Conservation (phyloP, 768 basidiomycete species). For the Rhizopogon vesiculosus region DNA sequence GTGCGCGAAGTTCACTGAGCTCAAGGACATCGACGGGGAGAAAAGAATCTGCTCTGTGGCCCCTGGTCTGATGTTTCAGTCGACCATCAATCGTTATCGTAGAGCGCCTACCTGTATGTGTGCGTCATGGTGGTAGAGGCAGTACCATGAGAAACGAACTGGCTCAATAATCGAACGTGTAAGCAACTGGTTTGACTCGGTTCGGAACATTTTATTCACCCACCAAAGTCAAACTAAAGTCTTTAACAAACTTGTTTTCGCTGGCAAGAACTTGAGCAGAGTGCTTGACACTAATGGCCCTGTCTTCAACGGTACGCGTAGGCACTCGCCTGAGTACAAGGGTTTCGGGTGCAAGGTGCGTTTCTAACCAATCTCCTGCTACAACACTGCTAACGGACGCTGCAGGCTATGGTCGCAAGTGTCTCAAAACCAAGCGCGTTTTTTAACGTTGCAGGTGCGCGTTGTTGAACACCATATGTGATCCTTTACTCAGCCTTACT, state of each 20-base stretch:
- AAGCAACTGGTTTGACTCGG: slow-evolving; percentile 7
- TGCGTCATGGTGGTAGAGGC: slow-evolving; percentile 10
- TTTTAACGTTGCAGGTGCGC: slow-evolving; percentile 14
- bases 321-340: slow-evolving; percentile 21
- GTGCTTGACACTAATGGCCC: slow-evolving; percentile 8
- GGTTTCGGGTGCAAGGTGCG: slow-evolving; percentile 17
- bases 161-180: slow-evolving; percentile 5
- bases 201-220: slow-evolving; percentile 7
- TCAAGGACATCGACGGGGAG: slow-evolving; percentile 49
- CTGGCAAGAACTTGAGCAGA: not conserved
- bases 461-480: not conserved
- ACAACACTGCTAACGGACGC: slow-evolving; percentile 7
- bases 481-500: slow-evolving; percentile 1
- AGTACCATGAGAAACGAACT: slow-evolving; percentile 8
- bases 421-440: slow-evolving; percentile 7
- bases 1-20: slow-evolving; percentile 71
- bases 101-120: slow-evolving; percentile 21
- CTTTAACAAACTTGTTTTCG: not conserved
- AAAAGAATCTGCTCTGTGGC: slow-evolving; percentile 48
- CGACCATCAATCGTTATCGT: not conserved
- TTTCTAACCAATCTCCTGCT: not conserved
- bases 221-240: not conserved
- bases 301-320: slow-evolving; percentile 15
- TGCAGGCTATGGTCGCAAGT: slow-evolving; percentile 12
- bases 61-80: slow-evolving; percentile 21